A percentile compares a stretch with the other conserved stretches of the same genome.
Conservation (phyloP, 495 filamentous ascomycete genomes). For the Clavariopsis aquatica region DNA sequence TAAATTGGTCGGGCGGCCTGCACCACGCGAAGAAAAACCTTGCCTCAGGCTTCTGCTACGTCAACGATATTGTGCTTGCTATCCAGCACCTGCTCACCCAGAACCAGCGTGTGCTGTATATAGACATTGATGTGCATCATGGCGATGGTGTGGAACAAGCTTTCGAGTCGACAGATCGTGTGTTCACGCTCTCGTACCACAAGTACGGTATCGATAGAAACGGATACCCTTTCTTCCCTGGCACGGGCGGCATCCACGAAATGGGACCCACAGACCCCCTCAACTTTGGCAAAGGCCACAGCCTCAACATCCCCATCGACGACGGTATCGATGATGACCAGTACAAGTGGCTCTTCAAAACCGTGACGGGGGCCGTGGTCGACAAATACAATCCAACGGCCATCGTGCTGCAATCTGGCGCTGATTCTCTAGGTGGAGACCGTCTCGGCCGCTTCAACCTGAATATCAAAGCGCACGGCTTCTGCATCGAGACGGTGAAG, state of each 20-base stretch:
- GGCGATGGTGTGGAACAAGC: conserved; percentile 97
- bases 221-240: conserved; percentile 65
- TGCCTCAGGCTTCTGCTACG: conserved; percentile 95
- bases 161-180: conserved; percentile 93
- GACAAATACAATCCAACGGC: conserved; percentile 76
- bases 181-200: conserved; percentile 95
- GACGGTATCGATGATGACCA: conserved; percentile 90
- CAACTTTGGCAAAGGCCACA: conserved; percentile 65
- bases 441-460: conserved; percentile 94
- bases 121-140: conserved; percentile 98
- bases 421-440: conserved; percentile 92
- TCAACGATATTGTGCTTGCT: conserved; percentile 96
- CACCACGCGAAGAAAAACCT: conserved; percentile 96
- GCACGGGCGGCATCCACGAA: conserved; percentile 61
- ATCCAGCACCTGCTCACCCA: conserved; percentile 86
- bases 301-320: conserved; percentile 67
- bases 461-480: conserved; percentile 88
- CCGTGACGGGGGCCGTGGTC: conserved; percentile 73
- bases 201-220: conserved; percentile 76
- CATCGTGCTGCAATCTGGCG: conserved; percentile 95
- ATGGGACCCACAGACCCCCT: conserved; percentile 60
- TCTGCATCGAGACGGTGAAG: conserved; percentile 87
- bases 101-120: conserved; percentile 90
- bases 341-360: conserved; percentile 81
- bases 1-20: conserved; percentile 99